Evolutionary conservation across 2,329 filamentous ascomycete species (phyloP), one percentile per base, ranked within the genome.

Genomic region (Colletotrichum paranaense): DNA sequence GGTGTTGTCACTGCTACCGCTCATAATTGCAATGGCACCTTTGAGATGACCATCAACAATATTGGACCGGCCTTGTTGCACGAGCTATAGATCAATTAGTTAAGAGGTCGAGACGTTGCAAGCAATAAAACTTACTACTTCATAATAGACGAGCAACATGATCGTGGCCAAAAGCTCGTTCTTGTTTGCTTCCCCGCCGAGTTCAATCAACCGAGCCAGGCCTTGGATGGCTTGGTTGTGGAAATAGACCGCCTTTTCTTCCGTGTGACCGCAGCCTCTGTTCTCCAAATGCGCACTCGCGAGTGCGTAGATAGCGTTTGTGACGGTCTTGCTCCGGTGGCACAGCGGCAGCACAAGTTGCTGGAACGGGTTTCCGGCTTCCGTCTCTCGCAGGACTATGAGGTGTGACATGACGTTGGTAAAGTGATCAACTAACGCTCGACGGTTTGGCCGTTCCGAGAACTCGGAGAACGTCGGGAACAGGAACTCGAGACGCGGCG

Each of bases 231-330:
- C 89, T 77, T 86, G 85, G 72, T 88, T 90, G 74, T 92, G 90
- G 74, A 91, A 91, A 73, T 86, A 86, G 1, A 91, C 80, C 46
- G 89, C 90, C 76, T 87, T 88, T 76, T 92, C 89, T 30, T 86
- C 81, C 6, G 89, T 82, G 12, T 73, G 53, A 4, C 74, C 74
- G 14, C 72, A 67, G 2, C 88, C 88, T 30, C 89, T 83, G 62
- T 89, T 94, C 76, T 96, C 93, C 71, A 97, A 85, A 80, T 98
- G 97, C 72, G 95, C 96, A 69, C 93, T 94, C 0, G 94, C 91
- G 8, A 98, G 85, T 0, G 95, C 95, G 72, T 94, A 95, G 73
- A 98, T 93, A 11, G 95, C 94, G 78, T 97, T 94, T 81, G 94
- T 93, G 4, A 98, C 87, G 1, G 89, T 87, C 0, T 84, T 83